These are phyloP conservation scores for Podila minutissima DNA, from an alignment of 192 early-diverging fungal species.

Conservation along the genomic window DNA sequence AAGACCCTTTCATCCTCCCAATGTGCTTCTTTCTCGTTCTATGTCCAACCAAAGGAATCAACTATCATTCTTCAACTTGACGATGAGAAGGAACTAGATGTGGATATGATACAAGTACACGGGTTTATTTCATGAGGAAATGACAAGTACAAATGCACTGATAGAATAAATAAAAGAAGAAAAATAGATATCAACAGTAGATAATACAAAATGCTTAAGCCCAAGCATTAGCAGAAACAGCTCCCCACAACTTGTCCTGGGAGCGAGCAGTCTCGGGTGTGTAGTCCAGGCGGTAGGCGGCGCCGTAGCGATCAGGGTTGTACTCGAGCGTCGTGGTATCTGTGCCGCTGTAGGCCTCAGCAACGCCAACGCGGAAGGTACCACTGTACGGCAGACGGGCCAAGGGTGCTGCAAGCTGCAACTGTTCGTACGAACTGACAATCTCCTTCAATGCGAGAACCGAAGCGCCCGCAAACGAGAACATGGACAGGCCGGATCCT, in stretches of 20 bases:
- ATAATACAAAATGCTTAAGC: neutral
- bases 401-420: neutral
- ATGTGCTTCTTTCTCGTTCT: no score
- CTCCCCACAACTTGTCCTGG: constrained; percentile 14
- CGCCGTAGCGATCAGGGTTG: neutral
- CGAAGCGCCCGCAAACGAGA: constrained; percentile 14
- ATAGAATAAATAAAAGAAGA: neutral
- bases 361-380: neutral
- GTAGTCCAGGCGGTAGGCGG: constrained; percentile 26
- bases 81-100: no score
- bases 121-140: neutral
- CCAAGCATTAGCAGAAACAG: constrained; percentile 15
- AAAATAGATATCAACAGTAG: neutral
- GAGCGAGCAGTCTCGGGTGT: constrained; percentile 9
- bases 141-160: neutral
- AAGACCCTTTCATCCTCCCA: no score
- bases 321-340: constrained; percentile 14
- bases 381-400: neutral
- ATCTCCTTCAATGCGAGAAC: neutral
- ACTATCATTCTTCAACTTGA: no score
- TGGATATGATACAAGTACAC: no score
- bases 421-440: neutral
- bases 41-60: no score
- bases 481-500: constrained; percentile 7
- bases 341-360: neutral